Evolutionary conservation across 75 land plant genomes (phyloP), one percentile per base, ranked within the genome.

Genomic region (Pinus albicaulis): DNA sequence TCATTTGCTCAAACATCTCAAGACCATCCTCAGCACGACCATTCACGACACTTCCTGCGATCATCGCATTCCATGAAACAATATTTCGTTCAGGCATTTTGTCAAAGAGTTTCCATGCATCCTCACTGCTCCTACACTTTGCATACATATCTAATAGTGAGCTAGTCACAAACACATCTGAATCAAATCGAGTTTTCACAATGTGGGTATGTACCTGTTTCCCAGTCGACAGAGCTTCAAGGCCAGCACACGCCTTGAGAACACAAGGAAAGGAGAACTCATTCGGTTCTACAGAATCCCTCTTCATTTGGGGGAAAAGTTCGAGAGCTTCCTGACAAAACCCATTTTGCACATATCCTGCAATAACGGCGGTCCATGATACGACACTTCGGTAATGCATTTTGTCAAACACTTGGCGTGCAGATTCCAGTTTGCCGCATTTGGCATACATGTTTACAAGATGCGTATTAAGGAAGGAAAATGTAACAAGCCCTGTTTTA

Each of bases 41-140:
- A 59, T 22, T 20, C 6, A 20, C 61, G 1, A 22, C 61, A 22
- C 20, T 20, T 20, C 61, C 61, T 59, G 61, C 19, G 31, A 91
- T 84, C 60, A 91, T 88, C 7, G 91, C 48, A 56, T 86, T 91
- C 93, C 91, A 89, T 4, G 93, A 91, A 63, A 91, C 91, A 4
- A 76, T 85, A 79, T 91, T 86, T 60, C 76, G 81, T 44, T 81
- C 85, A 17, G 66, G 81, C 91, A 91, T 89, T 71, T 81, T 66
- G 6, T 92, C 82, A 77, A 92, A 92, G 77, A 89, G 15, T 15
- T 69, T 34, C n/a, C 89, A 79, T 6, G 94, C 87, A 63, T 72
- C 76, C 55, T 58, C 75, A 17, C 86, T 20, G 11, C 74, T 77
- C 31, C 89, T 89, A 68, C 89, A 89, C 44, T 80, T 89, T 28